A percentile compares a stretch with the other conserved stretches of the same genome.
Evolutionary conservation across 2,329 filamentous ascomycete genomes (phyloP).

Genomic region (Neofusicoccum kwambonambiense): DNA sequence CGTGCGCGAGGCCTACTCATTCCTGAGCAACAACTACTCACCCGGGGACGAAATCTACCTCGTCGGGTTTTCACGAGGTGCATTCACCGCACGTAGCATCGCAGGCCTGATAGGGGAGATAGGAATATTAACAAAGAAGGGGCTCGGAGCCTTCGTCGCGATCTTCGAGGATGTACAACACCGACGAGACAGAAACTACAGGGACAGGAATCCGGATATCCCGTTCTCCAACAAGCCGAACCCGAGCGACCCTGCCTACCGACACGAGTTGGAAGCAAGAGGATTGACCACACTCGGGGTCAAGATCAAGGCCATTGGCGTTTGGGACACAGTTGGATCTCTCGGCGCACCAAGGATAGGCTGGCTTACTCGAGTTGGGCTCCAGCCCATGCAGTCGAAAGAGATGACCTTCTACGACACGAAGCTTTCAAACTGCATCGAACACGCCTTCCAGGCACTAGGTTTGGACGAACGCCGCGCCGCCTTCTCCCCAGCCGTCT

Average conservation of each 20-base stretch:
- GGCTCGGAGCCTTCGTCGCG: conserved; percentile 20
- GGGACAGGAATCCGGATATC: conserved; percentile 20
- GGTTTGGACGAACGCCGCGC: conserved; percentile 58
- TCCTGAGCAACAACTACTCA: conserved; percentile 61
- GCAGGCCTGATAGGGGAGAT: conserved; percentile 25
- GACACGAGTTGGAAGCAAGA: conserved; percentile 33
- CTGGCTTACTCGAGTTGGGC: conserved; percentile 33
- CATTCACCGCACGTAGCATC: conserved; percentile 47
- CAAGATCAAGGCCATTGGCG: conserved; percentile 50
- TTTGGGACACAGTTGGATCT: conserved; percentile 53
- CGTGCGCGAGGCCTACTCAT: conserved; percentile 62
- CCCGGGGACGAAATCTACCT: conserved; percentile 55
- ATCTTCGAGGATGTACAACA: conserved; percentile 24
- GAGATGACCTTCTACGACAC: conserved; percentile 50
- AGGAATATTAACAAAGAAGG: conserved; percentile 24
- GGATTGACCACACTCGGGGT: conserved; percentile 41
- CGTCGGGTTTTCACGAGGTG: conserved; percentile 57
- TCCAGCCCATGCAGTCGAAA: conserved; percentile 35
- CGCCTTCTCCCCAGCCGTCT: conserved; percentile 57
- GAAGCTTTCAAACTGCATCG: conserved; percentile 45
- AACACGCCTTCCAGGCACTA: conserved; percentile 60
- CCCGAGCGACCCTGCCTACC: conserved; percentile 32
- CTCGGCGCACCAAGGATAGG: conserved; percentile 49
- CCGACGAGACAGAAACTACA: conserved; percentile 40
- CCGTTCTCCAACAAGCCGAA: conserved; percentile 19